Conservation (phyloP, 306 rosid genomes). For the Sechiopsis laciniata region DNA sequence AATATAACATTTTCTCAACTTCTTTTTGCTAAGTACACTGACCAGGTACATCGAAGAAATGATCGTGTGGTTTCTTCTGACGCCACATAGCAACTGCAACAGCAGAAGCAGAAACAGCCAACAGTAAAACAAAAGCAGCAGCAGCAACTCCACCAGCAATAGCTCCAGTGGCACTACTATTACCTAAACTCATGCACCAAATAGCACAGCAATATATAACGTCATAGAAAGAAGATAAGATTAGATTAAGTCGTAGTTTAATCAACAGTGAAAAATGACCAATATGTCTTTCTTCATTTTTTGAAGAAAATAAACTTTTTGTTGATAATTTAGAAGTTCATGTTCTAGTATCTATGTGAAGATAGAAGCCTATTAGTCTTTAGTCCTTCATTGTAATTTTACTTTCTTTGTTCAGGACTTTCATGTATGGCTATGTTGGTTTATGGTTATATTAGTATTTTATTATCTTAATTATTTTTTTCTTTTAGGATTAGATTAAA, state of each 20-base stretch:
- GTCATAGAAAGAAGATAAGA: no score
- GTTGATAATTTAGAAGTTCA: background rate
- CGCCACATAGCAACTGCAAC: constrained; percentile 80
- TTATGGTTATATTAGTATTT: no score
- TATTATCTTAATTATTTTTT: no score
- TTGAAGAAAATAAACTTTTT: background rate
- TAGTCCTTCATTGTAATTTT: no score
- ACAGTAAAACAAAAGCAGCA: constrained; percentile 82
- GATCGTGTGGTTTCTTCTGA: constrained; percentile 63
- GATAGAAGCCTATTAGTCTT: no score
- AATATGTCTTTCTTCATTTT: background rate
- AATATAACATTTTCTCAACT: background rate
- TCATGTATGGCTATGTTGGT: no score
- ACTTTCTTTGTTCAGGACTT: no score
- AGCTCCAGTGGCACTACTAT: constrained; percentile 52
- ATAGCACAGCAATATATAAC: background rate
- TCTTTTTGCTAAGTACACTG: constrained; percentile 32
- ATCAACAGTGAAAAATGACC: constrained; percentile 1
- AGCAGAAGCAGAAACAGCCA: constrained; percentile 92
- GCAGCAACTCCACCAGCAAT: constrained; percentile 99
- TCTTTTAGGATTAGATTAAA: no score
- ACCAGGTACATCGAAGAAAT: constrained; percentile 97
- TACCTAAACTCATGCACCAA: constrained; percentile 39
- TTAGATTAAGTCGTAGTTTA: background rate
- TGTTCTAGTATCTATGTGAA: no score